Conservation (phyloP, 2,329 filamentous ascomycete genomes). For the Fusarium sp. region DNA sequence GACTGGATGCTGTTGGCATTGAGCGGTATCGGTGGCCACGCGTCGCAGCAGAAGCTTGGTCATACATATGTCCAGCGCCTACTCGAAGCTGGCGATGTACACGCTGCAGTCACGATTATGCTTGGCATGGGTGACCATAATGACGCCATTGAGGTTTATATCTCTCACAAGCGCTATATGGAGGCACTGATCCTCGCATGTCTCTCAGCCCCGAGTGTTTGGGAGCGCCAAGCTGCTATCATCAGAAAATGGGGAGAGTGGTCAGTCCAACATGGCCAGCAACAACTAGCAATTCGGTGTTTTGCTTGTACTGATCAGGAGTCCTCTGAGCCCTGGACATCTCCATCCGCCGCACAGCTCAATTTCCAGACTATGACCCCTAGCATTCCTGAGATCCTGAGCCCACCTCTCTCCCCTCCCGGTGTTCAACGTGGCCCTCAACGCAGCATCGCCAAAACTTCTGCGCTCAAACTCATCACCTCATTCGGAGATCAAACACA, state of each 20-base stretch:
- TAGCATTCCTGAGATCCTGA: constrained; percentile 70
- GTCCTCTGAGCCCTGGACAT: constrained; percentile 87
- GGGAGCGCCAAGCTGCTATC: constrained; percentile 89
- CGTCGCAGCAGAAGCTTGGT: constrained; percentile 88
- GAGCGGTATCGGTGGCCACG: constrained; percentile 81
- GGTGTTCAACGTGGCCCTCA: constrained; percentile 68
- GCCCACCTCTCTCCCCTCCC: constrained; percentile 80
- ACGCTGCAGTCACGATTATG: constrained; percentile 92
- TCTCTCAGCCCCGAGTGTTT: constrained; percentile 83
- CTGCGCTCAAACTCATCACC: constrained; percentile 90
- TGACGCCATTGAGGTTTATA: constrained; percentile 95
- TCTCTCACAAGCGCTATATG: constrained; percentile 91
- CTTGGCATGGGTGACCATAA: constrained; percentile 92
- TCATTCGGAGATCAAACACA: constrained; percentile 76
- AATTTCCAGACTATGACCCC: constrained; percentile 66
- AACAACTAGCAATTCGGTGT: constrained; percentile 90
- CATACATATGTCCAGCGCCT: constrained; percentile 91
- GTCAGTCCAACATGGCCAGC: constrained; percentile 86
- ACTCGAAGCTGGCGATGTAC: constrained; percentile 88
- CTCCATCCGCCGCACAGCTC: constrained; percentile 77
- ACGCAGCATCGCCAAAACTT: constrained; percentile 78
- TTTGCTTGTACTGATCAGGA: constrained; percentile 92
- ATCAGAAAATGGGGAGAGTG: constrained; percentile 95
- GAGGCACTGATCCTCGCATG: constrained; percentile 92
- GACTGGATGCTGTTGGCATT: constrained; percentile 98